Conservation (phyloP, 1,284 basidiomycete species). For the Paramarasmius palmivorus region DNA sequence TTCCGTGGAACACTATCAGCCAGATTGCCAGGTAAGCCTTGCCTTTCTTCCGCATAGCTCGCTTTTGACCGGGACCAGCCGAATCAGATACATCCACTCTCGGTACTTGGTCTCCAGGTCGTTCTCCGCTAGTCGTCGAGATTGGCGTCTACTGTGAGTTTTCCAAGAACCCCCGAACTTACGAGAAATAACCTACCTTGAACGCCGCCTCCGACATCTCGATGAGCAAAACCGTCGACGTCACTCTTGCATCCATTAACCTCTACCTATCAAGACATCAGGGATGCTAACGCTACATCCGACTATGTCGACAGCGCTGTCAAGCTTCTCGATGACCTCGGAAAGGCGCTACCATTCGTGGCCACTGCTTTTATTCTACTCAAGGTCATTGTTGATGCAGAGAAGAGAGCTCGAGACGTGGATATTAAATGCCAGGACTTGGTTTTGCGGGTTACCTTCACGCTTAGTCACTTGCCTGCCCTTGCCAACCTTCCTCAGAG, state of each 20-base stretch:
- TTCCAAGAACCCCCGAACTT: too few species aligned
- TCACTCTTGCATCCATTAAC: background rate
- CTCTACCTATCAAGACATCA: background rate
- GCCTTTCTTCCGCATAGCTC: too few species aligned
- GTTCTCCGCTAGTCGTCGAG: too few species aligned
- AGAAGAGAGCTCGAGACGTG: conserved; percentile 35
- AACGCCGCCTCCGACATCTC: too few species aligned
- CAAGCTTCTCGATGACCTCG: conserved; percentile 32
- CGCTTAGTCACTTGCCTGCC: conserved; percentile 35
- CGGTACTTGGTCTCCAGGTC: too few species aligned
- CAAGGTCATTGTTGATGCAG: conserved; percentile 38
- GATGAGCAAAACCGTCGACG: background rate
- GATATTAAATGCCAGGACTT: conserved; percentile 38
- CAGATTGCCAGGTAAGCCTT: too few species aligned
- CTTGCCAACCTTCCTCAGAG: conserved; percentile 12
- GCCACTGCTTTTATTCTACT: conserved; percentile 37
- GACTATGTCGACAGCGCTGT: conserved; percentile 26
- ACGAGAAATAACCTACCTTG: too few species aligned
- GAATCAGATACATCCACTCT: too few species aligned
- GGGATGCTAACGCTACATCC: background rate
- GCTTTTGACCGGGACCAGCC: too few species aligned
- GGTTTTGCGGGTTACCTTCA: conserved; percentile 39
- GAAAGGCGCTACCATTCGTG: conserved; percentile 34
- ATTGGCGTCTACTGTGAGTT: too few species aligned
- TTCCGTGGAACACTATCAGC: too few species aligned